These are phyloP conservation scores for Termitomyces sp. DNA, from an alignment of 768 basidiomycete species.

Conservation along the genomic window DNA sequence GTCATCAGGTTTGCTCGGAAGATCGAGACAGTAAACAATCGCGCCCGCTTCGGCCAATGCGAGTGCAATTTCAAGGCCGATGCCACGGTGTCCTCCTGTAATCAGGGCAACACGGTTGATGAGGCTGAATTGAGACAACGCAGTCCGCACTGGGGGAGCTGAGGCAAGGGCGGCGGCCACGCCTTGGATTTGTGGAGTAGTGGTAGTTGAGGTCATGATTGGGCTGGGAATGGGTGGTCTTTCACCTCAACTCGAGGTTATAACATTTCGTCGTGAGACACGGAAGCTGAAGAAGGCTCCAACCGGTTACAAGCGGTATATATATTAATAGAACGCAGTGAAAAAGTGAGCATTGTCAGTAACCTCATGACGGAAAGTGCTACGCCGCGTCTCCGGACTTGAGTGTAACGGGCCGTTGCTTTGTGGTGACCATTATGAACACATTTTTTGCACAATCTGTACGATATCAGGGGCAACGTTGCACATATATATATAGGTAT, in stretches of 20 bases:
- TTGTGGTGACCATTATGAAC: not conserved
- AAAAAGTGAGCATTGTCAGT: not conserved
- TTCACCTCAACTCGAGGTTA: not conserved
- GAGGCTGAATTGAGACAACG: constrained; percentile 32
- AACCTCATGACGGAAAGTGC: not conserved
- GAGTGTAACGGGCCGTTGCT: not conserved
- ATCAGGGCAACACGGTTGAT: constrained; percentile 41
- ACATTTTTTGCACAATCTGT: not conserved
- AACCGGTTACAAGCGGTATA: not conserved
- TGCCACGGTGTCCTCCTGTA: constrained; percentile 49
- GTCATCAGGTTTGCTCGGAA: constrained; percentile 38
- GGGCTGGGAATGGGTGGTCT: not conserved
- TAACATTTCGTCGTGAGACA: constrained; percentile 2
- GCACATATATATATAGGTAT: not conserved
- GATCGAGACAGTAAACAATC: constrained; percentile 55
- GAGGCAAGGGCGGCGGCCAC: constrained; percentile 19
- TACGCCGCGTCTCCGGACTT: not conserved
- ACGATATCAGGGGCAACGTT: not conserved
- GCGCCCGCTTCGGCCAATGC: constrained; percentile 23
- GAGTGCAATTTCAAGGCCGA: constrained; percentile 42
- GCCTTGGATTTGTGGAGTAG: constrained; percentile 7
- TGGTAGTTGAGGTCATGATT: constrained; percentile 1
- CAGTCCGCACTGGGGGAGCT: constrained; percentile 7
- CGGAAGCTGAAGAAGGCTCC: not conserved
- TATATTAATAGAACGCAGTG: not conserved